Conservation (phyloP, 2,329 filamentous ascomycete species). For the Raffaelea arxii region DNA sequence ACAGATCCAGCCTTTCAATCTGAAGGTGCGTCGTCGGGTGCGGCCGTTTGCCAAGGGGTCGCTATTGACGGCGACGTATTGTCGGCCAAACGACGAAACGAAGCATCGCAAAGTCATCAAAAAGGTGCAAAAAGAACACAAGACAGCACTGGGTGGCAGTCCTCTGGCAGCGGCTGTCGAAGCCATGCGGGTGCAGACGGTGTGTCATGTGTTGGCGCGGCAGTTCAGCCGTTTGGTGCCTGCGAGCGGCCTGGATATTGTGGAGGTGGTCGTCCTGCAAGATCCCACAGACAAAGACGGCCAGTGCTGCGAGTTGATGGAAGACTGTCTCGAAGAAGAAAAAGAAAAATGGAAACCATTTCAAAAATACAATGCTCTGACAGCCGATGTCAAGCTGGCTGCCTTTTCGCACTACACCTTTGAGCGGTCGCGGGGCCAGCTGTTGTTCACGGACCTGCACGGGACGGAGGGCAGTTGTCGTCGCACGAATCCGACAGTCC, state of each 20-base stretch:
- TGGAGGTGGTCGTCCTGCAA: too few species aligned
- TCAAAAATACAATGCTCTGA: too few species aligned
- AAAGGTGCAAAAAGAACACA: slow-evolving; percentile 27
- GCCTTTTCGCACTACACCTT: slow-evolving; percentile 33
- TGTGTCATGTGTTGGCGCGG: slow-evolving; percentile 29
- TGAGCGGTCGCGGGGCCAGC: slow-evolving; percentile 26
- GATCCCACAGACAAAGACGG: too few species aligned
- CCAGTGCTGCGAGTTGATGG: too few species aligned
- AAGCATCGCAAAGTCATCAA: too few species aligned
- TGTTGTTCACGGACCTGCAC: slow-evolving; percentile 26
- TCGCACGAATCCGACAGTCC: slow-evolving; percentile 28
- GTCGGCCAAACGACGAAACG: slow-evolving; percentile 18
- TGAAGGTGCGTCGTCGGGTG: slow-evolving; percentile 21
- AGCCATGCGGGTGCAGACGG: slow-evolving; percentile 27
- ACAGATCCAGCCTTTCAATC: slow-evolving; percentile 20
- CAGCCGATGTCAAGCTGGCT: too few species aligned
- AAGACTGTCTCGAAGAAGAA: too few species aligned
- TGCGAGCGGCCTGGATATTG: slow-evolving; percentile 7
- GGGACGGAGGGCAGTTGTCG: slow-evolving; percentile 24
- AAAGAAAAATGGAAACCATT: too few species aligned
- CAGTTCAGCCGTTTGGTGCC: slow-evolving; percentile 26
- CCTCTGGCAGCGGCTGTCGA: slow-evolving; percentile 22
- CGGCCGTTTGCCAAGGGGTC: slow-evolving; percentile 24
- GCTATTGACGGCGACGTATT: slow-evolving; percentile 24
- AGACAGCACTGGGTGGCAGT: slow-evolving; percentile 14